Evolutionary conservation across 257 asterid genomes (phyloP), one percentile per base, ranked within the genome.

Genomic region (Solanum medicagineum): DNA sequence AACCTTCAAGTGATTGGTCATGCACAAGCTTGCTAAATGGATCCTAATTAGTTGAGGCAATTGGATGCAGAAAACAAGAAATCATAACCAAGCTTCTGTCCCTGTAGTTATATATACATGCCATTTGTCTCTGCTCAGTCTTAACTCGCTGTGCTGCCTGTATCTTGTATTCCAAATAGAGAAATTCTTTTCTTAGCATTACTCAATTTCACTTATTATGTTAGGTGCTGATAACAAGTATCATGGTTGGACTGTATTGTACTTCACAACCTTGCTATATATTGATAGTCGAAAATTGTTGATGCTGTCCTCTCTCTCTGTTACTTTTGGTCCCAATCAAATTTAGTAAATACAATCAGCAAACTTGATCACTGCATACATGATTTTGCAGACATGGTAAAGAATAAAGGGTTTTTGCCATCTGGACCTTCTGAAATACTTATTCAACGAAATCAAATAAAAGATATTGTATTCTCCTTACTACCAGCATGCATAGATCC

Each of bases 401-500:
- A 94, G 92, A 93, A 96, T 85, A 93, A 95, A 93, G 98, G 99
- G 47, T 93, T 94, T 93, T 88, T 96, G 88, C 99, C 98, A 36
- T 96, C 99, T 70, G 99, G 94, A 86, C 96, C 97, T 87, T 93
- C 96, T 60, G 99, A 96, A 89, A 90, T 94, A 88, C 88, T 70
- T 0, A 91, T 93, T 86, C 99, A 94, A 85, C 91, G 95, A 42
- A 87, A 88, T 81, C 97, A 95, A 84, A 93, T 95, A 84, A 92
- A 89, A 89, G 95, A 93, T 8, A 94, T 96, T 22, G 87, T 96
- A 84, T 93, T 92, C 90, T 93, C 98, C 85, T 88, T 96, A 70
- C 92, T 89, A 82, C 94, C 94, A 16, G 98, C 98, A 44, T 96
- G 98, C 81, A 82, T 70, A 70, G 93, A 88, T 75, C 90, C 94